Conservation (phyloP, 352 stramenopile genomes). For the Phytophthora capsici region DNA sequence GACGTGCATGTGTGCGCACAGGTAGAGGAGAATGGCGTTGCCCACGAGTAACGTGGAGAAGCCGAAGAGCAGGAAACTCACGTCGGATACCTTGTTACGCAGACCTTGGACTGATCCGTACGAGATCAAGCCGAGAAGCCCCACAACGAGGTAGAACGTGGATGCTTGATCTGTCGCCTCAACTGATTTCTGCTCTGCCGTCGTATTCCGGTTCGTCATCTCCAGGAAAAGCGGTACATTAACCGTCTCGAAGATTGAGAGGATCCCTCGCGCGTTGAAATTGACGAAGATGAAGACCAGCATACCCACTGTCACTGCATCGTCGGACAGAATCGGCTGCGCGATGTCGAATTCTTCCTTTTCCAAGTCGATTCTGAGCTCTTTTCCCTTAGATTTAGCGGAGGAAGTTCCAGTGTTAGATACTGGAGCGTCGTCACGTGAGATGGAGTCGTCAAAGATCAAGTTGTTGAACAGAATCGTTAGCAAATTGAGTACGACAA, state of each 20-base stretch:
- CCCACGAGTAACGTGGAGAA: constrained; percentile 55
- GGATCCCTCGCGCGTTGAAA: constrained; percentile 62
- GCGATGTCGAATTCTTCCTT: neutral
- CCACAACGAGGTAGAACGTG: constrained; percentile 60
- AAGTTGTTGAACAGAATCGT: constrained; percentile 52
- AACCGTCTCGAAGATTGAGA: constrained; percentile 79
- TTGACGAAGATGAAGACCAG: constrained; percentile 75
- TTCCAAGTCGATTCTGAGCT: constrained; percentile 9
- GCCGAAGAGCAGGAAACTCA: constrained; percentile 53
- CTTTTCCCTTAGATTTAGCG: constrained; percentile 3
- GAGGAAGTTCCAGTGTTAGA: neutral
- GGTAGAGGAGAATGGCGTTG: constrained; percentile 49
- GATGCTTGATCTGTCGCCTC: constrained; percentile 41
- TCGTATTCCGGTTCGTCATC: constrained; percentile 42
- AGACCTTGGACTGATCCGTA: constrained; percentile 47
- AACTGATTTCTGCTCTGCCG: constrained; percentile 29
- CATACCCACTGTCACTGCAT: constrained; percentile 45
- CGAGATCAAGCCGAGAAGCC: constrained; percentile 56
- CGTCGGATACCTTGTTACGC: constrained; percentile 46
- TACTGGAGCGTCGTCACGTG: constrained; percentile 42
- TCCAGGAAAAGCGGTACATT: constrained; percentile 67
- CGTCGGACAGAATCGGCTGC: constrained; percentile 36
- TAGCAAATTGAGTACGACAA: constrained; percentile 54
- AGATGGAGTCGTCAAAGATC: constrained; percentile 60
- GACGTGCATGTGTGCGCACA: constrained; percentile 31